Conservation (phyloP, 2,329 filamentous ascomycete genomes). For the Aspergillus oerlinghausenensis region DNA sequence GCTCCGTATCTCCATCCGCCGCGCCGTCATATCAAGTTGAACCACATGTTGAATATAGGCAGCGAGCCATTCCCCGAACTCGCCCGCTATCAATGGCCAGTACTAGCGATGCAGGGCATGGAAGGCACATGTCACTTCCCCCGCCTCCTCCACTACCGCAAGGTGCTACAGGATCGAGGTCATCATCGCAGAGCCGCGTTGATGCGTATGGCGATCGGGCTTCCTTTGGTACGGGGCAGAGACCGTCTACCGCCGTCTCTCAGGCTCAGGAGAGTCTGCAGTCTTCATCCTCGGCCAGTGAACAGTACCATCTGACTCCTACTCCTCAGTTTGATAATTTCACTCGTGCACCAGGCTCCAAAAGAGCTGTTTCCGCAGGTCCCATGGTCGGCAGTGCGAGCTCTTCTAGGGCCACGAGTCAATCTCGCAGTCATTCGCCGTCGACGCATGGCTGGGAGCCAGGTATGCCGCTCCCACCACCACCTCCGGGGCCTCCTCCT, state of each 20-base stretch:
- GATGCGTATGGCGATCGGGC: slow-evolving; percentile 22
- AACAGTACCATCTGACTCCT: slow-evolving; percentile 8
- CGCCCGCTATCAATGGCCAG: slow-evolving; percentile 32
- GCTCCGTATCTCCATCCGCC: slow-evolving; percentile 15
- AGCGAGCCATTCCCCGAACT: slow-evolving; percentile 22
- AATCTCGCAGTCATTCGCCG: slow-evolving; percentile 30
- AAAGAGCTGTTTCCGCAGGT: slow-evolving; percentile 43
- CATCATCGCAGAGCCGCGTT: slow-evolving; percentile 29
- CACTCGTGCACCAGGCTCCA: slow-evolving; percentile 36
- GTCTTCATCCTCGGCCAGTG: slow-evolving; percentile 13
- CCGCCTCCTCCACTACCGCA: slow-evolving; percentile 35
- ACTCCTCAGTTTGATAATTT: slow-evolving; percentile 17
- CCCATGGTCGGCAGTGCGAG: slow-evolving; percentile 33
- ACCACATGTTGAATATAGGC: slow-evolving; percentile 19
- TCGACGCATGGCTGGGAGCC: slow-evolving; percentile 37
- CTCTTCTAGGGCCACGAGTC: slow-evolving; percentile 30
- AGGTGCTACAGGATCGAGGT: slow-evolving; percentile 24
- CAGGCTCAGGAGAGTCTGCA: slow-evolving; percentile 21
- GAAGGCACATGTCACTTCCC: slow-evolving; percentile 28
- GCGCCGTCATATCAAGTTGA: slow-evolving; percentile 18
- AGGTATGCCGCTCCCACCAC: slow-evolving; percentile 45
- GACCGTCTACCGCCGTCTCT: slow-evolving; percentile 17
- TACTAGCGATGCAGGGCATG: slow-evolving; percentile 20
- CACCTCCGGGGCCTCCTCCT: slow-evolving; percentile 44
- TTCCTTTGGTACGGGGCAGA: slow-evolving; percentile 13